Conservation (phyloP, 2,329 filamentous ascomycete genomes). For the Ascochyta rabiei region DNA sequence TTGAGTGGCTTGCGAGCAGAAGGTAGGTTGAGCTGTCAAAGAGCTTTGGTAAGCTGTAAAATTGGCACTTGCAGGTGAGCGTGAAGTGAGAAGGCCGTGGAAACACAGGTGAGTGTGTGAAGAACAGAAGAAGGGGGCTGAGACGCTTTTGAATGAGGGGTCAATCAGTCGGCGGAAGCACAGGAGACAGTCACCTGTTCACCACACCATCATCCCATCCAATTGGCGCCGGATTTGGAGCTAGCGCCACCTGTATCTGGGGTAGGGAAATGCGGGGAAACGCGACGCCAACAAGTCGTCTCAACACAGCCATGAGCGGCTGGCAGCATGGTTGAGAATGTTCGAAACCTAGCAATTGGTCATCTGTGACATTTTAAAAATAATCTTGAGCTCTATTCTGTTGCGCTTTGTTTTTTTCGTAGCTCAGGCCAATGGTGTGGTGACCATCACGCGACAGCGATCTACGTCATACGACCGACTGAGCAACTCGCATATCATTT, state of each 20-base stretch:
- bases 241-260: slow-evolving; percentile 23
- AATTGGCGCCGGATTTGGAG: slow-evolving; percentile 29
- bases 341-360: slow-evolving; percentile 32
- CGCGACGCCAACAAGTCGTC: slow-evolving; percentile 22
- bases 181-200: slow-evolving; percentile 45
- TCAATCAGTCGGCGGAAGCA: slow-evolving; percentile 29
- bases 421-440: slow-evolving; percentile 27
- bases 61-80: slow-evolving; percentile 11
- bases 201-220: slow-evolving; percentile 39
- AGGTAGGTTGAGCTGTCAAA: slow-evolving; percentile 16
- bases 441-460: slow-evolving; percentile 39
- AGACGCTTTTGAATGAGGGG: slow-evolving; percentile 45
- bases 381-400: slow-evolving; percentile 6
- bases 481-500: slow-evolving; percentile 30
- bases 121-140: slow-evolving; percentile 30
- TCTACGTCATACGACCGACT: slow-evolving; percentile 37
- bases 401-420: slow-evolving; percentile 4
- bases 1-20: slow-evolving; percentile 12
- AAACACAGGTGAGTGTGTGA: slow-evolving; percentile 35
- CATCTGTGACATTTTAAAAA: slow-evolving; percentile 13
- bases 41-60: slow-evolving; percentile 23
- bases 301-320: slow-evolving; percentile 4
- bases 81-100: slow-evolving; percentile 17
- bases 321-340: background rate
- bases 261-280: slow-evolving; percentile 22